phyloP scores from a whole-genome alignment of 1,284 basidiomycete species.

The Ceratobasidium sp. region DNA sequence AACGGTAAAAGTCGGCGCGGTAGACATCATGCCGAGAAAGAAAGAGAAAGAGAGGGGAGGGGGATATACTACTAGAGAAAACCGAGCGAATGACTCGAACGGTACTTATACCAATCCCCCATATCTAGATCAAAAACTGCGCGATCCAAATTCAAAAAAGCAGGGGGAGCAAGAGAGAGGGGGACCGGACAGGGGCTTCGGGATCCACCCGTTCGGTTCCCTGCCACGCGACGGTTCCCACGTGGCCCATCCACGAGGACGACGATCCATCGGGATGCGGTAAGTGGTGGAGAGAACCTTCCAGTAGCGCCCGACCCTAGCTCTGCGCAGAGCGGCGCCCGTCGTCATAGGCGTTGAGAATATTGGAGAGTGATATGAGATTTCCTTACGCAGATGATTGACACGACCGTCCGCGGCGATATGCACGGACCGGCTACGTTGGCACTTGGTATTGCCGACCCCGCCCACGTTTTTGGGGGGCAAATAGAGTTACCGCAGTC shows the following conservation, averaged over 20 bases:
- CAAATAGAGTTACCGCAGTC: neutral
- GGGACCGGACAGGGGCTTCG: conserved; percentile 35
- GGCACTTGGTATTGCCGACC: neutral
- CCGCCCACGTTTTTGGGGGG: neutral
- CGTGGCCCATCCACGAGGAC: conserved; percentile 36
- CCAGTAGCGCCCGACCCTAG: neutral
- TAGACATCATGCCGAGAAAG: conserved; percentile 22
- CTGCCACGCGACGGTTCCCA: conserved; percentile 27
- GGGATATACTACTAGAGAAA: neutral
- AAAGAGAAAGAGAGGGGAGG: neutral
- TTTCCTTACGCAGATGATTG: neutral
- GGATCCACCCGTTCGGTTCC: neutral
- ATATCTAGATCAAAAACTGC: neutral
- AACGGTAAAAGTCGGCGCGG: conserved; percentile 25
- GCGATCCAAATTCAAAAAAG: neutral
- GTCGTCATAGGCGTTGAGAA: neutral
- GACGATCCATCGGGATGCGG: conserved; percentile 30
- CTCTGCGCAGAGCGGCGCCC: neutral
- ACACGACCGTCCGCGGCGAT: neutral
- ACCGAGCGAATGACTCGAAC: neutral
- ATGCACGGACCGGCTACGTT: neutral
- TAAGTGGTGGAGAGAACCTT: neutral
- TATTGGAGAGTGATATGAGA: neutral
- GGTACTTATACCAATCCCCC: neutral
- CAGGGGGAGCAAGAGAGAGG: conserved; percentile 3